Conservation (phyloP, 352 stramenopile genomes). For the Phytopythium kandeliae region DNA sequence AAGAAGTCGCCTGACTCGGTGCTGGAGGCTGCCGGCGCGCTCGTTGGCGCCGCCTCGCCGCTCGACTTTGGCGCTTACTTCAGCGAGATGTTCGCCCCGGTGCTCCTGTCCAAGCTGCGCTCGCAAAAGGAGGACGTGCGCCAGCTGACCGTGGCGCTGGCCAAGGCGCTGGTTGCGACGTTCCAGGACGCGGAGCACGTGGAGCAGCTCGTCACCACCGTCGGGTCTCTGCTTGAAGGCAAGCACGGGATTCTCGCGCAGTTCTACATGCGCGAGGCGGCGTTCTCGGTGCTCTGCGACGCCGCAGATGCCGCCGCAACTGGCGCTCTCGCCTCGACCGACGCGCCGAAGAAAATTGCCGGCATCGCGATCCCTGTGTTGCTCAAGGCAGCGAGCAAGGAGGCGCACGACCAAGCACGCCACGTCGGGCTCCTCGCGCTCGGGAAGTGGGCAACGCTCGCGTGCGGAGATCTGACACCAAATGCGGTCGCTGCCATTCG, state of each 20-base stretch:
- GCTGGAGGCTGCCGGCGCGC: slow-evolving; percentile 46
- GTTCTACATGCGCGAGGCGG: slow-evolving; percentile 82
- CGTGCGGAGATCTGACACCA: slow-evolving; percentile 38
- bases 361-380: slow-evolving; percentile 38
- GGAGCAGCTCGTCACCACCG: slow-evolving; percentile 41
- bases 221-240: slow-evolving; percentile 61
- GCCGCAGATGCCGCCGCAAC: slow-evolving; percentile 29
- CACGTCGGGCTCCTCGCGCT: slow-evolving; percentile 64
- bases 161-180: slow-evolving; percentile 37
- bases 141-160: slow-evolving; percentile 36
- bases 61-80: slow-evolving; percentile 70
- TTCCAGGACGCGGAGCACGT: slow-evolving; percentile 54
- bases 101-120: slow-evolving; percentile 71
- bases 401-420: slow-evolving; percentile 79
- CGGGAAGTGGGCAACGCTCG: slow-evolving; percentile 66
- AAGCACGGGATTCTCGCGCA: slow-evolving; percentile 84
- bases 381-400: slow-evolving; percentile 72
- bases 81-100: slow-evolving; percentile 49
- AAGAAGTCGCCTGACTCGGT: slow-evolving; percentile 80
- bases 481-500: slow-evolving; percentile 38
- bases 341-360: slow-evolving; percentile 35
- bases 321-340: slow-evolving; percentile 21
- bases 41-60: slow-evolving; percentile 38
- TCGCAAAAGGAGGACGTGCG: slow-evolving; percentile 82
- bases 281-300: slow-evolving; percentile 59